A percentile compares a stretch with the other conserved stretches of the same genome.
These are phyloP conservation scores for Boletus pseudopeckii DNA, from an alignment of 768 basidiomycete genomes.

Conservation along the genomic window DNA sequence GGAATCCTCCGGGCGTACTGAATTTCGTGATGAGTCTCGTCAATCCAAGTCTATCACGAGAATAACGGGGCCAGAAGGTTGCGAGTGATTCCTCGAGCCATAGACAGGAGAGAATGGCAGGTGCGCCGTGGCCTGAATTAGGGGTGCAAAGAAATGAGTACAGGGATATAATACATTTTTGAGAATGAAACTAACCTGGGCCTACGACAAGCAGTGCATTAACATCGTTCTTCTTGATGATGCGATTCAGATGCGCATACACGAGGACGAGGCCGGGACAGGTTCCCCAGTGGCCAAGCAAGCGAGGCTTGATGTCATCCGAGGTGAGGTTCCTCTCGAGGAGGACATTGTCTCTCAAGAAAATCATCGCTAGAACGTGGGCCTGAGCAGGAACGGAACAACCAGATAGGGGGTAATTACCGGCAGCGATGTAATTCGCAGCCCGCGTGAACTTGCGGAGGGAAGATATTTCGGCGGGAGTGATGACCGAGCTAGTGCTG, in stretches of 20 bases:
- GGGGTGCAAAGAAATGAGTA: neutral
- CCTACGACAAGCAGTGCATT: slow-evolving; percentile 79
- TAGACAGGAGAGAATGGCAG: slow-evolving; percentile 79
- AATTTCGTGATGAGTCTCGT: slow-evolving; percentile 69
- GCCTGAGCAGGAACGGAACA: neutral
- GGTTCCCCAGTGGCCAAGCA: slow-evolving; percentile 84
- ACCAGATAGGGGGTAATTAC: slow-evolving; percentile 33
- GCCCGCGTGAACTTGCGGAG: slow-evolving; percentile 55
- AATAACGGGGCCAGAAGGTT: slow-evolving; percentile 54
- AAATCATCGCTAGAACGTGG: slow-evolving; percentile 67
- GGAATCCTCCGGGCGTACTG: slow-evolving; percentile 81
- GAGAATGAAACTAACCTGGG: slow-evolving; percentile 45
- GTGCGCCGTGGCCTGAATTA: slow-evolving; percentile 70
- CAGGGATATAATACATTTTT: neutral
- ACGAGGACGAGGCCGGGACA: slow-evolving; percentile 74
- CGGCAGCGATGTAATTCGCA: slow-evolving; percentile 68
- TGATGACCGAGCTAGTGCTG: slow-evolving; percentile 44
- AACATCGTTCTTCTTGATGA: slow-evolving; percentile 56
- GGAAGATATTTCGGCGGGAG: slow-evolving; percentile 47
- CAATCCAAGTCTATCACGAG: slow-evolving; percentile 56
- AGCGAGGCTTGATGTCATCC: slow-evolving; percentile 76
- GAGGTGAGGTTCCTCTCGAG: slow-evolving; percentile 55
- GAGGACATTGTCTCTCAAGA: slow-evolving; percentile 69
- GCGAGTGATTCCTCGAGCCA: slow-evolving; percentile 80
- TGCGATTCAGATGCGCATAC: slow-evolving; percentile 67